These are phyloP conservation scores for Lunasporangiospora selenospora DNA, from an alignment of 192 early-diverging fungal genomes.

Conservation along the genomic window DNA sequence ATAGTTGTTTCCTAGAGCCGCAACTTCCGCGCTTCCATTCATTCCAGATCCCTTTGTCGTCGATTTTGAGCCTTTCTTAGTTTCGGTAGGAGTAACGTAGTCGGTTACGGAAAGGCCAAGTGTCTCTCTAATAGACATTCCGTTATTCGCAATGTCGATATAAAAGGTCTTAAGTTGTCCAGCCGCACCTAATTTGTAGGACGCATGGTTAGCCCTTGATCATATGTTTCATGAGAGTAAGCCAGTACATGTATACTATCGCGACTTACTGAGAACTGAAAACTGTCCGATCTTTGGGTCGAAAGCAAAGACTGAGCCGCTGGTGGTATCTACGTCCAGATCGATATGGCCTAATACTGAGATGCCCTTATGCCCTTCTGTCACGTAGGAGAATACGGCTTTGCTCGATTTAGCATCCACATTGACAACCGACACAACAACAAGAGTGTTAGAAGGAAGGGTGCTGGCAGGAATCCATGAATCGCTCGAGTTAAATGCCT, in stretches of 20 bases:
- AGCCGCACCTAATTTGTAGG: slow-evolving; percentile 1
- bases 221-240: not conserved
- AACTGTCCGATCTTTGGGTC: slow-evolving; percentile 41
- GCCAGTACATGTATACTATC: not conserved
- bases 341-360: slow-evolving; percentile 45
- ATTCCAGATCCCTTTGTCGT: slow-evolving; percentile 9
- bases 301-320: slow-evolving; percentile 29
- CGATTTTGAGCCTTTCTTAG: slow-evolving; percentile 22
- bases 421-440: slow-evolving; percentile 49
- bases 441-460: slow-evolving; percentile 42
- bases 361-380: slow-evolving; percentile 54
- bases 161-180: slow-evolving; percentile 38
- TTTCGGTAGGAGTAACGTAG: slow-evolving; percentile 16
- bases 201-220: not conserved
- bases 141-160: slow-evolving; percentile 12
- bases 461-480: slow-evolving; percentile 54
- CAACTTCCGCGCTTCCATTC: slow-evolving; percentile 24
- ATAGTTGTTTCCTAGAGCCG: slow-evolving; percentile 52
- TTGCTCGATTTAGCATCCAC: slow-evolving; percentile 4
- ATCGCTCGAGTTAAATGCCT: slow-evolving; percentile 48
- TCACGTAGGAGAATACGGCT: slow-evolving; percentile 46
- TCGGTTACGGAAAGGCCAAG: slow-evolving; percentile 35
- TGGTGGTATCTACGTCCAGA: slow-evolving; percentile 10
- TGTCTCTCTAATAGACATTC: slow-evolving; percentile 19
- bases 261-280: slow-evolving; percentile 40